Conservation (phyloP, 2,329 filamentous ascomycete genomes). For the Triangularia setosa region DNA sequence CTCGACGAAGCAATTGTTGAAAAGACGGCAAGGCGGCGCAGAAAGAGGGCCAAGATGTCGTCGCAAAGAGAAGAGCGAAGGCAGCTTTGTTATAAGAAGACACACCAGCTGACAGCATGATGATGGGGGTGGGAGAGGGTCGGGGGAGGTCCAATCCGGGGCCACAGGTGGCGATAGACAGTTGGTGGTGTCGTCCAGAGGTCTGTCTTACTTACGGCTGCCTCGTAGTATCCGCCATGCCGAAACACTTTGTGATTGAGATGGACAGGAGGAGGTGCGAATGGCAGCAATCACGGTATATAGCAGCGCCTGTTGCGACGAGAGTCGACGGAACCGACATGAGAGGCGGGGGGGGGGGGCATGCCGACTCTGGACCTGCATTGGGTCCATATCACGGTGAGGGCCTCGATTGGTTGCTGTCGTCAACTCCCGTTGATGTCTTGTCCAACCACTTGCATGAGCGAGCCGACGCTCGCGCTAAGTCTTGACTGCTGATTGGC, state of each 20-base stretch:
- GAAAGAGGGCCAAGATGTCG: slow-evolving; percentile 27
- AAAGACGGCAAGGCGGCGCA: slow-evolving; percentile 29
- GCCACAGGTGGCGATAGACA: slow-evolving; percentile 16
- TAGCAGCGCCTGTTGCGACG: slow-evolving; percentile 9
- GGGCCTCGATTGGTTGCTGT: background rate
- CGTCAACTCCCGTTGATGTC: background rate
- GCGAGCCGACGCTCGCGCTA: background rate
- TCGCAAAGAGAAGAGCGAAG: slow-evolving; percentile 29
- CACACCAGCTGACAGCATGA: slow-evolving; percentile 37
- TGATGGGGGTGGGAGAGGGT: slow-evolving; percentile 29
- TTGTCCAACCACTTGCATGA: background rate
- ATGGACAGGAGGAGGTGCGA: slow-evolving; percentile 30
- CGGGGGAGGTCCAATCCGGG: slow-evolving; percentile 21
- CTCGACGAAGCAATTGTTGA: slow-evolving; percentile 23
- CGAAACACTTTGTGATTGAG: slow-evolving; percentile 51
- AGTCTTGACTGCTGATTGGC: background rate
- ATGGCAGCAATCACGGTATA: slow-evolving; percentile 7
- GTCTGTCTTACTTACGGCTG: slow-evolving; percentile 27
- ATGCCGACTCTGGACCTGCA: background rate
- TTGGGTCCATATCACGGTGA: background rate
- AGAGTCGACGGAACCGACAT: slow-evolving; percentile 2
- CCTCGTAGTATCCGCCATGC: slow-evolving; percentile 39
- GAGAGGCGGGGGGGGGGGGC: background rate
- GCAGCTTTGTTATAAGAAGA: slow-evolving; percentile 26
- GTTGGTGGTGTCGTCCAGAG: slow-evolving; percentile 17